Evolutionary conservation across 805 yeast species (phyloP).

Genomic region (Kuraishia hungarica): DNA sequence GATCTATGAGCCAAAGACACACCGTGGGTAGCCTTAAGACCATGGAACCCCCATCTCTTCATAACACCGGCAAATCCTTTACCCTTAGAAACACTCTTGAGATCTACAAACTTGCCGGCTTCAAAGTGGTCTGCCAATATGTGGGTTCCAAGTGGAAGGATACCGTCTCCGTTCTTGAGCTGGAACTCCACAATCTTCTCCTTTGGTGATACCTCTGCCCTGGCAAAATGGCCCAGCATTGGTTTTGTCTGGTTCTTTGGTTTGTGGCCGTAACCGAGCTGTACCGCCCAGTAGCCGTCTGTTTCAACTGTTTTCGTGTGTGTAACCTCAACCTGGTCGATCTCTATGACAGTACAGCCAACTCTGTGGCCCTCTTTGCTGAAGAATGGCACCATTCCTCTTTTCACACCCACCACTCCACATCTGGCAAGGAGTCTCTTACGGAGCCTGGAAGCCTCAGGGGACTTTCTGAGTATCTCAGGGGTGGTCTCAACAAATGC

Average conservation of each 20-base stretch:
- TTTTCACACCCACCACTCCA: slow-evolving; percentile 76
- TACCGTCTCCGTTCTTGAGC: slow-evolving; percentile 55
- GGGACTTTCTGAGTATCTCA: slow-evolving; percentile 55
- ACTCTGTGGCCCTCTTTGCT: slow-evolving; percentile 57
- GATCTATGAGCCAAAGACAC: slow-evolving; percentile 87
- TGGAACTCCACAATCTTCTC: slow-evolving; percentile 67
- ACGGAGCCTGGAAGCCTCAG: slow-evolving; percentile 61
- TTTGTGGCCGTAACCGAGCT: slow-evolving; percentile 76
- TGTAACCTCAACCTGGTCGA: slow-evolving; percentile 82
- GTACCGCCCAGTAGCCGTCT: slow-evolving; percentile 80
- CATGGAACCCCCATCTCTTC: slow-evolving; percentile 87
- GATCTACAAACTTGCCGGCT: slow-evolving; percentile 77
- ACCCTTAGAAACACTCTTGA: slow-evolving; percentile 76
- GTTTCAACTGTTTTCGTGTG: slow-evolving; percentile 58
- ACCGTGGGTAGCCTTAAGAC: slow-evolving; percentile 93
- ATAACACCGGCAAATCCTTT: slow-evolving; percentile 98
- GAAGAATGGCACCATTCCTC: slow-evolving; percentile 87
- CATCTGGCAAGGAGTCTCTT: slow-evolving; percentile 69
- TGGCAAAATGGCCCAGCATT: slow-evolving; percentile 66
- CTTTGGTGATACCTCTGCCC: slow-evolving; percentile 83
- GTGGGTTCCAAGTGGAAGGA: slow-evolving; percentile 70
- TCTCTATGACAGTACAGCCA: slow-evolving; percentile 84
- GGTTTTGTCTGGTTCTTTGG: slow-evolving; percentile 56
- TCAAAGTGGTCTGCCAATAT: slow-evolving; percentile 78
- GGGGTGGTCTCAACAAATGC: slow-evolving; percentile 37